These are phyloP conservation scores for Phallus indusiatus DNA, from an alignment of 768 basidiomycete species.

Conservation along the genomic window DNA sequence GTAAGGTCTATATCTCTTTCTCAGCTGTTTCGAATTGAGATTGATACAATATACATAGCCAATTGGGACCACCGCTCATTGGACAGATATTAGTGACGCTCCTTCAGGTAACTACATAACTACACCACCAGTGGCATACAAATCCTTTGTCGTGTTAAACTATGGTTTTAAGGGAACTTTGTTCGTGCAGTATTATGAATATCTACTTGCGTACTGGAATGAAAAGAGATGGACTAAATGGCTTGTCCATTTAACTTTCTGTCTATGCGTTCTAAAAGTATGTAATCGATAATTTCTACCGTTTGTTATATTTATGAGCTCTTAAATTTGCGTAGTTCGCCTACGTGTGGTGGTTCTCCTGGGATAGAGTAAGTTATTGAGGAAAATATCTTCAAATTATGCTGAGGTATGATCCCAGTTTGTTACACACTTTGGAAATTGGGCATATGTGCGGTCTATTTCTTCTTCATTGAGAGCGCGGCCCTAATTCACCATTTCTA, in stretches of 20 bases:
- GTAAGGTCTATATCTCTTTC: neutral
- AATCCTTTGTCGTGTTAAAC: neutral
- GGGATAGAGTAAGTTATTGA: neutral
- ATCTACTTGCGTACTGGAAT: neutral
- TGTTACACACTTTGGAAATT: neutral
- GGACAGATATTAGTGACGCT: slow-evolving; percentile 4
- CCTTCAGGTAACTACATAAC: slow-evolving; percentile 7
- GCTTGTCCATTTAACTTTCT: neutral
- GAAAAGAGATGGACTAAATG: slow-evolving; percentile 6
- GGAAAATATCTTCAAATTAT: neutral
- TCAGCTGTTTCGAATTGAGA: neutral
- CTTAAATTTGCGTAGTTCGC: neutral
- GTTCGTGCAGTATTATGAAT: slow-evolving; percentile 2
- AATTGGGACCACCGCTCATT: neutral
- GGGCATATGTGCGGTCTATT: neutral
- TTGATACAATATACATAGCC: neutral
- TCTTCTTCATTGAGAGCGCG: no score
- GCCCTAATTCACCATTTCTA: neutral
- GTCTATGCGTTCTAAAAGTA: neutral
- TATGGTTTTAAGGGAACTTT: neutral
- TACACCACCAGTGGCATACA: no score
- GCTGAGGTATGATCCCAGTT: neutral
- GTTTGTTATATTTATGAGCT: neutral
- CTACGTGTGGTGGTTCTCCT: slow-evolving; percentile 1
- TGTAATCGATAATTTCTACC: neutral